Conservation (phyloP, 2,329 filamentous ascomycete species). For the Magnaporthiopsis incrustans region DNA sequence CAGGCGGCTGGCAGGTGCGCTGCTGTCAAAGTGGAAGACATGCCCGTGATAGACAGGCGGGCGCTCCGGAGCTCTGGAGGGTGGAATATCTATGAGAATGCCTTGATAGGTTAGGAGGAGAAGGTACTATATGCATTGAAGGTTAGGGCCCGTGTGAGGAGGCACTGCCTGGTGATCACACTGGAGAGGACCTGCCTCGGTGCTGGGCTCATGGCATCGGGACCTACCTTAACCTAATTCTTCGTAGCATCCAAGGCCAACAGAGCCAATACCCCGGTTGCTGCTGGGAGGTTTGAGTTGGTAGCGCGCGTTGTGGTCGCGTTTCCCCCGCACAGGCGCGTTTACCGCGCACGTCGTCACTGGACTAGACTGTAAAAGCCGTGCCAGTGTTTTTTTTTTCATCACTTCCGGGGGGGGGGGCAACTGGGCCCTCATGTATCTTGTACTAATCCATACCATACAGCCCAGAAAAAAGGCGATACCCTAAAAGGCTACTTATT, state of each 20-base stretch:
- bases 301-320: neutral
- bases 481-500: too few relatives aligned
- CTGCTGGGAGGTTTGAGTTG: neutral
- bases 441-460: too few relatives aligned
- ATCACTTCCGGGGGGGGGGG: too few relatives aligned
- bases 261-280: neutral
- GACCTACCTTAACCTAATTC: neutral
- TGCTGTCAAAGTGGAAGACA: neutral
- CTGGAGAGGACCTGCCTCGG: too few relatives aligned
- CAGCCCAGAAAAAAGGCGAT: too few relatives aligned
- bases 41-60: neutral
- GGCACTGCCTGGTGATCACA: neutral
- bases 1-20: neutral
- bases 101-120: neutral
- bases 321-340: neutral
- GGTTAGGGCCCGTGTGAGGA: neutral
- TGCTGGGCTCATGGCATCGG: neutral
- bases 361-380: too few relatives aligned
- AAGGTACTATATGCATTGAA: neutral
- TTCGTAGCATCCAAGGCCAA: neutral
- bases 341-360: neutral
- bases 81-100: neutral
- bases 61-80: neutral
- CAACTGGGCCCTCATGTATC: too few relatives aligned
- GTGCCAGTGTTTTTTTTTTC: too few relatives aligned